These are phyloP conservation scores for Scortechinia acanthostroma DNA, from an alignment of 2,329 filamentous ascomycete species.

Conservation along the genomic window DNA sequence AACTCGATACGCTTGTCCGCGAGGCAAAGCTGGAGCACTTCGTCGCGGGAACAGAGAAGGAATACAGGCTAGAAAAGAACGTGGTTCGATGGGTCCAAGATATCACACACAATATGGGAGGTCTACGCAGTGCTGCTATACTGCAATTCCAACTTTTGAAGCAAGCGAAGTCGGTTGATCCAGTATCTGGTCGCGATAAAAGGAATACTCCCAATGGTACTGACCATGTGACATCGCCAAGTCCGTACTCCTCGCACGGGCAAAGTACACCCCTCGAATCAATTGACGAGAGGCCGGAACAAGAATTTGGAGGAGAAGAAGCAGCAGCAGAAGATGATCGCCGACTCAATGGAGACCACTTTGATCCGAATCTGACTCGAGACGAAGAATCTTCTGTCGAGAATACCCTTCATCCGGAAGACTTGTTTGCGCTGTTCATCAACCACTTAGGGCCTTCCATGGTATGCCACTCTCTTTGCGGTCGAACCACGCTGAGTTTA, in stretches of 20 bases:
- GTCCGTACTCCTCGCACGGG: constrained; percentile 5
- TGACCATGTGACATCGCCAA: neutral
- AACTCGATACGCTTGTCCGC: constrained; percentile 48
- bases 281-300: neutral
- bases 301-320: too few species aligned
- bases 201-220: neutral
- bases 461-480: constrained; percentile 22
- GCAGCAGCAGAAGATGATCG: neutral
- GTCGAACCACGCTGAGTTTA: neutral
- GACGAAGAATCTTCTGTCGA: constrained; percentile 10
- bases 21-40: constrained; percentile 63
- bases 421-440: constrained; percentile 59
- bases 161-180: neutral
- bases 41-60: constrained; percentile 48
- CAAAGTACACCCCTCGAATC: neutral
- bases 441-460: constrained; percentile 56
- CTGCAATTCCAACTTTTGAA: constrained; percentile 42
- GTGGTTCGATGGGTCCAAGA: constrained; percentile 52
- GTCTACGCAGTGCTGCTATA: constrained; percentile 51
- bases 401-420: constrained; percentile 25
- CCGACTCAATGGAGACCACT: neutral
- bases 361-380: neutral
- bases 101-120: constrained; percentile 54
- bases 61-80: constrained; percentile 46
- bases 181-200: neutral